Conservation (phyloP, 148 eudicot genomes). For the Cornus suecica region DNA sequence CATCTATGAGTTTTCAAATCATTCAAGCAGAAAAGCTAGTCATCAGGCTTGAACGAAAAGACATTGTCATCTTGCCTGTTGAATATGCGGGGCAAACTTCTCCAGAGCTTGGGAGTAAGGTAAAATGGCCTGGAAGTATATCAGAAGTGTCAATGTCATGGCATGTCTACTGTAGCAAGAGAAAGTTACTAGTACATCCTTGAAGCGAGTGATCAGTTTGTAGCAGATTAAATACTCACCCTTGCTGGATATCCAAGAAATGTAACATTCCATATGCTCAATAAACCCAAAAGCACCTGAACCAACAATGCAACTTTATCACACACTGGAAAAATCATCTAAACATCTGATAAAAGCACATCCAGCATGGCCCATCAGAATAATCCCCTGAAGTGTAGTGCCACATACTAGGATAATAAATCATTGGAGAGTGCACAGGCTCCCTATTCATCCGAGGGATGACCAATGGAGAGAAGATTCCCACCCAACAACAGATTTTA, state of each 20-base stretch:
- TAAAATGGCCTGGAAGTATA: constrained; percentile 58
- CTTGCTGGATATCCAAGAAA: constrained; percentile 96
- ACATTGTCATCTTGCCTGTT: constrained; percentile 49
- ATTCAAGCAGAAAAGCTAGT: not conserved
- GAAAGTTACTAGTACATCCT: constrained; percentile 4
- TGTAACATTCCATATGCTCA: constrained; percentile 94
- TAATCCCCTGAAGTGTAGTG: not conserved
- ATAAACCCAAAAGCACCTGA: constrained; percentile 92
- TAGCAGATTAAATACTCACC: constrained; percentile 43
- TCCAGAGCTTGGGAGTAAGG: constrained; percentile 86
- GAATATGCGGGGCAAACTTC: constrained; percentile 85
- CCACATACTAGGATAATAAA: not conserved
- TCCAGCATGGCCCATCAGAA: not conserved
- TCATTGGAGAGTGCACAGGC: not conserved
- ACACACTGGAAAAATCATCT: not conserved
- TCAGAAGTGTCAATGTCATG: not conserved
- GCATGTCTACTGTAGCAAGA: not conserved
- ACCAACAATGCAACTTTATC: constrained; percentile 19
- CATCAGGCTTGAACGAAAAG: too few relatives aligned
- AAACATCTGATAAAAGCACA: not conserved
- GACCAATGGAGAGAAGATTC: not conserved
- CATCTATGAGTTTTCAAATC: not conserved
- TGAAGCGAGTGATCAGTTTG: not conserved
- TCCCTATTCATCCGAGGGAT: not conserved
- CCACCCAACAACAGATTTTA: not conserved